Evolutionary conservation across 108 stramenopile species (phyloP).

Genomic region (Fragilaria crotonensis): DNA sequence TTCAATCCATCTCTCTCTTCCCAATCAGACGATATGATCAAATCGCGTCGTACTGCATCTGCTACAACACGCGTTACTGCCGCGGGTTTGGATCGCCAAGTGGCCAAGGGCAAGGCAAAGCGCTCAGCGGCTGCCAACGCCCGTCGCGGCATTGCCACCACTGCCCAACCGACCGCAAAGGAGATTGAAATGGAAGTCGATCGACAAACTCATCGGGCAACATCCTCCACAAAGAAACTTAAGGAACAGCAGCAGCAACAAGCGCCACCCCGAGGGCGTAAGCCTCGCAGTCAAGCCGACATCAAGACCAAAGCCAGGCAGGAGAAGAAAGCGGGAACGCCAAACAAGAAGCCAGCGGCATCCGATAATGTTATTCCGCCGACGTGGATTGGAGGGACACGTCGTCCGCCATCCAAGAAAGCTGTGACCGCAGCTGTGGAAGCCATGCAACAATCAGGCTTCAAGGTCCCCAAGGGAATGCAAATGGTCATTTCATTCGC

Average conservation of each 20-base stretch:
- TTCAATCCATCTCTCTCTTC: neutral
- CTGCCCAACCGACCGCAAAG: conserved; percentile 39
- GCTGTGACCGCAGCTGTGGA: conserved; percentile 59
- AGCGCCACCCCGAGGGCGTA: neutral
- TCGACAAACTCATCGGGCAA: conserved; percentile 26
- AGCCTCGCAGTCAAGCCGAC: conserved; percentile 3
- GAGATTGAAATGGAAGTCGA: conserved; percentile 62
- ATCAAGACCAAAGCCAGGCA: neutral
- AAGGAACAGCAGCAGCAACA: conserved; percentile 13
- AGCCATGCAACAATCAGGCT: conserved; percentile 67
- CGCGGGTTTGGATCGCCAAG: conserved; percentile 42
- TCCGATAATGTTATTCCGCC: neutral
- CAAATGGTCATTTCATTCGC: conserved; percentile 75
- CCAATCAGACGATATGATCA: conserved; percentile 54
- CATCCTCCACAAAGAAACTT: conserved; percentile 14
- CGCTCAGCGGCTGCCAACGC: conserved; percentile 47
- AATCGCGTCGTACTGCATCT: conserved; percentile 25
- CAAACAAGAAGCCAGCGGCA: neutral
- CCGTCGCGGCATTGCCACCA: conserved; percentile 36
- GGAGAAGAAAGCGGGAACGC: conserved; percentile 3
- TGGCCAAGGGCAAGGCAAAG: conserved; percentile 60
- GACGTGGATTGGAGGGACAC: conserved; percentile 2
- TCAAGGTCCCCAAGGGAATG: conserved; percentile 58
- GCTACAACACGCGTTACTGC: conserved; percentile 21
- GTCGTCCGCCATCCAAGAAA: conserved; percentile 33